Conservation (phyloP, 2,329 filamentous ascomycete genomes). For the Aspergillus costaricaensis region DNA sequence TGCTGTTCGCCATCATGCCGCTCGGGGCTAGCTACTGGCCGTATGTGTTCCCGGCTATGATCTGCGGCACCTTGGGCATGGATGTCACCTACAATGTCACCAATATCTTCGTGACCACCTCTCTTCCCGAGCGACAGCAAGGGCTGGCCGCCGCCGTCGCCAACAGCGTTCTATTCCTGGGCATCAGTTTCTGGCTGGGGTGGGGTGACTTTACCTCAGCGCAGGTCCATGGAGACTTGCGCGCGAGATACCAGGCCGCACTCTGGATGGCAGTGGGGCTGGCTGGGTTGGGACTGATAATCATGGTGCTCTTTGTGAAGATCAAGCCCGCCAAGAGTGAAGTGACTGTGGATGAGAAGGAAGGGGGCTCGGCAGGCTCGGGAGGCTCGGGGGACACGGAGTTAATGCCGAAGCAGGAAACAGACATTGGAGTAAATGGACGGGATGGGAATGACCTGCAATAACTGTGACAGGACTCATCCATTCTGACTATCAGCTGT, state of each 20-base stretch:
- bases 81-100: conserved; percentile 75
- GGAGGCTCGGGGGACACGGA: neutral
- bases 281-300: conserved; percentile 53
- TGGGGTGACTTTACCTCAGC: conserved; percentile 65
- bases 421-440: too few species aligned
- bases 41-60: conserved; percentile 66
- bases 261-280: conserved; percentile 66
- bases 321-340: conserved; percentile 60
- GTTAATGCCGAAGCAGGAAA: neutral
- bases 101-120: conserved; percentile 76
- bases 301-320: conserved; percentile 57
- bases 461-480: too few species aligned
- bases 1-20: conserved; percentile 68
- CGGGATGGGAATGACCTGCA: too few species aligned
- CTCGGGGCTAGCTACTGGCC: conserved; percentile 66
- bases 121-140: conserved; percentile 66
- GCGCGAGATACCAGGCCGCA: conserved; percentile 62
- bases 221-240: conserved; percentile 45
- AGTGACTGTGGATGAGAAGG: conserved; percentile 57
- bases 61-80: conserved; percentile 68
- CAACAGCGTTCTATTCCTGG: conserved; percentile 70
- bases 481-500: too few species aligned
- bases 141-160: conserved; percentile 71
- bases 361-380: neutral
- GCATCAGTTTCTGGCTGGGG: conserved; percentile 70